Base-by-base conservation (phyloP, 2,329 filamentous ascomycete species). In the Trichoderma koningiopsis region DNA sequence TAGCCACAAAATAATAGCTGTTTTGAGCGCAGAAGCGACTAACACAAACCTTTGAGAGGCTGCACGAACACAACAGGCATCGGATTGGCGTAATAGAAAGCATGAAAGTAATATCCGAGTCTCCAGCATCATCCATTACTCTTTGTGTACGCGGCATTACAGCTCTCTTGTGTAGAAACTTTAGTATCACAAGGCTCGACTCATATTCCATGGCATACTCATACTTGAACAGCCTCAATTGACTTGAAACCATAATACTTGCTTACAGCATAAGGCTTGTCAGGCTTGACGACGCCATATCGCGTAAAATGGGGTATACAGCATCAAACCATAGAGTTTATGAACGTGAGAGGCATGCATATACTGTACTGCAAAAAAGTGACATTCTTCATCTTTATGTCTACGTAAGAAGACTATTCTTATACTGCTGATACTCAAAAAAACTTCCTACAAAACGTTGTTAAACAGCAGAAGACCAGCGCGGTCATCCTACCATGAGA, bases 1-100 rank as follows among this genome's bases (percentile, higher is more conserved):
- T 33, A 49, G 10, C 31, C 62, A 65, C 53, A 27, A 24, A 33
- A 57, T 47, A 43, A 65, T 33, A 47, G 62, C 29, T 63, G n/a
- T 63, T 40, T 63, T 16, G 22, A 63, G 60, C 52, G 19, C n/a
- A 47, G 24, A 37, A 49, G 24, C 33, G 22, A 24, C 24, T 4
- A 14, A n/a, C 22, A 29, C 5, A 24, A 43, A 40, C 22, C 16
- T 37, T 11, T 0, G 33, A 5, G 4, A 8, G 10, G 7, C 19
- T 16, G 19, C 4, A 22, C 22, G 13, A 22, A 22, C 14, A 56
- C 13, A 2, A n/a, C 37, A 8, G 11, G 14, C 11, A 31, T 31
- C 6, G 33, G 40, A 7, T 2, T 16, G 11, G 10, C 4, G 19
- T 22, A 16, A 16, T 11, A 8, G 8, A 4, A 43, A 19, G 24